phyloP scores from a whole-genome alignment of 1,284 basidiomycete genomes.

The Cutaneotrichosporon arboriforme region DNA sequence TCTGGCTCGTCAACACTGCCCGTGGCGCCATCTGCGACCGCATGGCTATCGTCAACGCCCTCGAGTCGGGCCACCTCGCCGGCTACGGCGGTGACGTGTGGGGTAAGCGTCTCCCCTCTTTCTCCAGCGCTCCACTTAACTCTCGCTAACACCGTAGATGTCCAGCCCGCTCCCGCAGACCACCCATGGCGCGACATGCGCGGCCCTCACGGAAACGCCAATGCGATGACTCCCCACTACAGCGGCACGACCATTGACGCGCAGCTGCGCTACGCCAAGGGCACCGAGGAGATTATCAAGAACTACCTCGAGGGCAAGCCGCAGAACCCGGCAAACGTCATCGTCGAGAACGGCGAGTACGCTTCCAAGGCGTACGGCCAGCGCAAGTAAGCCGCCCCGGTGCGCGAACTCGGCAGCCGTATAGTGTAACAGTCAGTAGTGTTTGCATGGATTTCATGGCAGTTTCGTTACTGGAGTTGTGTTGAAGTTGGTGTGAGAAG shows the following conservation, averaged over 20 bases:
- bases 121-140: neutral
- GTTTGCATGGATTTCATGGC: too few species aligned
- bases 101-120: slow-evolving; percentile 44
- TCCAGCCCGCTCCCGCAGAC: slow-evolving; percentile 77
- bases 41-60: slow-evolving; percentile 69
- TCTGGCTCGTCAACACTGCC: slow-evolving; percentile 92
- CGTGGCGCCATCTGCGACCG: slow-evolving; percentile 88
- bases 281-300: slow-evolving; percentile 71
- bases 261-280: slow-evolving; percentile 79
- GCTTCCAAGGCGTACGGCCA: slow-evolving; percentile 18
- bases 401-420: too few species aligned
- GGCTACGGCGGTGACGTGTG: slow-evolving; percentile 68
- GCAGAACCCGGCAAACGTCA: slow-evolving; percentile 75
- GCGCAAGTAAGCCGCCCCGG: slow-evolving; percentile 10
- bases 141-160: slow-evolving; percentile 49
- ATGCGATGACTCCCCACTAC: slow-evolving; percentile 57
- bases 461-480: too few species aligned
- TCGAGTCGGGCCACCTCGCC: slow-evolving; percentile 69
- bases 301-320: slow-evolving; percentile 65
- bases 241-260: slow-evolving; percentile 88
- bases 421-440: too few species aligned
- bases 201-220: slow-evolving; percentile 72
- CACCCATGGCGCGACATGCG: slow-evolving; percentile 81
- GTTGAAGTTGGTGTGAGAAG: too few species aligned
- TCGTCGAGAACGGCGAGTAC: slow-evolving; percentile 58